Conservation (phyloP, 1,284 basidiomycete genomes). For the Papiliotrema laurentii region DNA sequence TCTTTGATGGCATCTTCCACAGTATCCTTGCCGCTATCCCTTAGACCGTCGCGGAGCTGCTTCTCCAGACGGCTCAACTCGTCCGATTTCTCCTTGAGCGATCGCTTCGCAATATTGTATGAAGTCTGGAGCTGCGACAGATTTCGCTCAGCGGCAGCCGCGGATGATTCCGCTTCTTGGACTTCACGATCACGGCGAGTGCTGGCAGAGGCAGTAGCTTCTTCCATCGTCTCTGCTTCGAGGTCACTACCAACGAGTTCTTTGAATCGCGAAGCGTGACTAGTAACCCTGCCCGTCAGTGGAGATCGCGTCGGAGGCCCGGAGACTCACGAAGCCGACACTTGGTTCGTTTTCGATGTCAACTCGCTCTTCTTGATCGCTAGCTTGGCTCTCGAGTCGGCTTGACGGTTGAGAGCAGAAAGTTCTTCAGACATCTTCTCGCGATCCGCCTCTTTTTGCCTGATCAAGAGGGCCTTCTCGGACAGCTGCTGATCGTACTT, state of each 20-base stretch:
- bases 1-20: slow-evolving; percentile 60
- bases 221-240: slow-evolving; percentile 64
- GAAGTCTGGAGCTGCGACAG: slow-evolving; percentile 62
- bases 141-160: slow-evolving; percentile 54
- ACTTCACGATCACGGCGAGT: slow-evolving; percentile 62
- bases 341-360: slow-evolving; percentile 60
- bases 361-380: slow-evolving; percentile 69
- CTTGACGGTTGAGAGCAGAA: slow-evolving; percentile 68
- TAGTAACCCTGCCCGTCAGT: slow-evolving; percentile 55
- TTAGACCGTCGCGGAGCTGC: slow-evolving; percentile 52
- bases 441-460: slow-evolving; percentile 63
- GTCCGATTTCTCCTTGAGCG: slow-evolving; percentile 60
- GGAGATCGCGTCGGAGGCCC: slow-evolving; percentile 2
- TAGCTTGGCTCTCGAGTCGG: slow-evolving; percentile 75
- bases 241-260: slow-evolving; percentile 61
- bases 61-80: slow-evolving; percentile 60
- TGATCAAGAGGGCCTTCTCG: slow-evolving; percentile 57
- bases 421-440: slow-evolving; percentile 72
- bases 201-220: slow-evolving; percentile 59
- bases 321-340: slow-evolving; percentile 61
- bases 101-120: slow-evolving; percentile 57
- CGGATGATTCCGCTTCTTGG: slow-evolving; percentile 55
- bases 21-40: slow-evolving; percentile 41
- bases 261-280: slow-evolving; percentile 60
- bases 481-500: slow-evolving; percentile 68